phyloP scores from a whole-genome alignment of 108 stramenopile species.

The Fragilaria radians region DNA sequence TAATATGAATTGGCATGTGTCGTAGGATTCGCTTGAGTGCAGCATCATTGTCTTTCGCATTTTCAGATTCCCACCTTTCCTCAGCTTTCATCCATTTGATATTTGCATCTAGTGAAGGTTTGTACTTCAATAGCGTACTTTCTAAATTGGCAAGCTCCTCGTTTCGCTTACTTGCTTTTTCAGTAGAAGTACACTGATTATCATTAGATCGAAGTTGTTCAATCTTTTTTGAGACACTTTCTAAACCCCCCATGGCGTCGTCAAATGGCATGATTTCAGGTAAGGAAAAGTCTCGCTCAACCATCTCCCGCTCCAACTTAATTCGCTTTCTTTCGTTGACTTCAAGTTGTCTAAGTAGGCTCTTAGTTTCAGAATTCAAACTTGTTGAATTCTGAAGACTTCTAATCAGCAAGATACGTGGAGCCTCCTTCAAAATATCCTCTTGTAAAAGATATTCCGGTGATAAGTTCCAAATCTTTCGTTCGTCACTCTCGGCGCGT shows the following conservation, averaged over 20 bases:
- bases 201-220: not conserved
- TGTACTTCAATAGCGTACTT: not conserved
- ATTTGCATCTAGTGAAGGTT: not conserved
- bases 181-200: not conserved
- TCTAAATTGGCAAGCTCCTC: not conserved
- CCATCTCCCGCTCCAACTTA: not conserved
- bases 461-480: not conserved
- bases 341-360: not conserved
- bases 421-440: not conserved
- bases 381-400: no score
- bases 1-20: conserved; percentile 37
- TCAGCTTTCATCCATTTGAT: not conserved
- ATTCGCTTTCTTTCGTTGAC: conserved; percentile 1
- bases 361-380: not conserved
- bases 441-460: not conserved
- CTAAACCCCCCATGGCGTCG: not conserved
- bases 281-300: not conserved
- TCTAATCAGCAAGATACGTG: not conserved
- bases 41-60: conserved; percentile 11
- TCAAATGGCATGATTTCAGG: not conserved
- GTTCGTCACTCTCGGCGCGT: not conserved
- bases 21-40: conserved; percentile 28
- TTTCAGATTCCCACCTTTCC: not conserved
- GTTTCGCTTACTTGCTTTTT: not conserved
- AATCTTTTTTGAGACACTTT: not conserved